Conservation (phyloP, 371 early-diverging fungal species). For the Umbelopsis sp. region DNA sequence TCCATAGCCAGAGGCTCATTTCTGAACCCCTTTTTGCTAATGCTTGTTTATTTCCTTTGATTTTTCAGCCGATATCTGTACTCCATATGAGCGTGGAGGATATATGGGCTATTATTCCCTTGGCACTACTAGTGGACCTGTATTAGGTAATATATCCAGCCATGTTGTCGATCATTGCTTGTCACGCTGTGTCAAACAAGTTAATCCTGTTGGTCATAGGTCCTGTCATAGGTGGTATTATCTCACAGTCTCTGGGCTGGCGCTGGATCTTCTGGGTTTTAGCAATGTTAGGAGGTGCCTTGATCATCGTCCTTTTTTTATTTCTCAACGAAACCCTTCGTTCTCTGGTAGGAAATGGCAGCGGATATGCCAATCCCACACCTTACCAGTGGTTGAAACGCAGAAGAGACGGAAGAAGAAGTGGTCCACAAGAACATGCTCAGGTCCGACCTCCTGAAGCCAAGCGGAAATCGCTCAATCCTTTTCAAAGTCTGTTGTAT, state of each 20-base stretch:
- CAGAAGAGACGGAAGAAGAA: neutral
- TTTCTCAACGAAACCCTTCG: conserved; percentile 69
- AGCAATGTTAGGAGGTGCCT: conserved; percentile 47
- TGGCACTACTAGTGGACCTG: conserved; percentile 61
- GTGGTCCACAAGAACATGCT: neutral
- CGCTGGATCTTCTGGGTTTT: conserved; percentile 64
- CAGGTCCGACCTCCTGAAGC: neutral
- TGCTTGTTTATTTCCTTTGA: neutral
- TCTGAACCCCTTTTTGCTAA: no score
- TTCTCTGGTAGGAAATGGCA: conserved; percentile 37
- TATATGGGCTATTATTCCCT: conserved; percentile 61
- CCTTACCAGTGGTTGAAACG: conserved; percentile 26
- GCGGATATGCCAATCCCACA: conserved; percentile 32
- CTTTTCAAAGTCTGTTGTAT: conserved; percentile 32
- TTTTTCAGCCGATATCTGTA: conserved; percentile 53
- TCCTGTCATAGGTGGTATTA: conserved; percentile 32
- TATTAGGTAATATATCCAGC: conserved; percentile 22
- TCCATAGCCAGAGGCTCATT: neutral
- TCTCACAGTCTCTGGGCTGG: conserved; percentile 39
- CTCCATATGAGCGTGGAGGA: conserved; percentile 63
- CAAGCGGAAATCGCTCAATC: conserved; percentile 19
- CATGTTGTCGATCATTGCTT: neutral
- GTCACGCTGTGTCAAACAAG: neutral
- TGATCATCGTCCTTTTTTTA: conserved; percentile 49
- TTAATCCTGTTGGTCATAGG: neutral